Percentiles rank a stretch among this genome's conserved stretches.
These are phyloP conservation scores for Sclerotiophoma versabilis DNA, from an alignment of 2,329 filamentous ascomycete genomes.

Conservation along the genomic window DNA sequence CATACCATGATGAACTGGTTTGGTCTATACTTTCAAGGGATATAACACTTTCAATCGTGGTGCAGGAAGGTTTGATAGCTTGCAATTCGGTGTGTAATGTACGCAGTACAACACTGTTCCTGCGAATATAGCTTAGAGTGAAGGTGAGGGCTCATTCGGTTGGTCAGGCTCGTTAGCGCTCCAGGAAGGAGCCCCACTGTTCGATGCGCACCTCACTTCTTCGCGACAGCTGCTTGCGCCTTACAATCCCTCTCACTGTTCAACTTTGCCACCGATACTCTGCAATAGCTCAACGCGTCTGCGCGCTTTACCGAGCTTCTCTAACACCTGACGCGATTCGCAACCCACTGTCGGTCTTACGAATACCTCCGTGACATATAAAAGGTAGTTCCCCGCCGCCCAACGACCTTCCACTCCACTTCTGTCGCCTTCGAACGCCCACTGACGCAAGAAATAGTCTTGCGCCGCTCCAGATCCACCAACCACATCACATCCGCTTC, in stretches of 20 bases:
- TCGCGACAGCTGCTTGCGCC: slow-evolving; percentile 31
- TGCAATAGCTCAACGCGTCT: slow-evolving; percentile 26
- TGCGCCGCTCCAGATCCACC: slow-evolving; percentile 11
- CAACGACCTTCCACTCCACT: slow-evolving; percentile 33
- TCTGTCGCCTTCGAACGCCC: slow-evolving; percentile 18
- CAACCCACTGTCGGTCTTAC: slow-evolving; percentile 22
- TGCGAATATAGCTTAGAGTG: slow-evolving; percentile 3
- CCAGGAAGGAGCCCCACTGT: slow-evolving; percentile 38
- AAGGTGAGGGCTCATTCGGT: slow-evolving; percentile 14
- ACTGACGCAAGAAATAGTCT: slow-evolving; percentile 26
- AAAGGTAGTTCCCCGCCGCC: slow-evolving; percentile 30
- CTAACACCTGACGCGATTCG: slow-evolving; percentile 21
- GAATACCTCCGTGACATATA: slow-evolving; percentile 29
- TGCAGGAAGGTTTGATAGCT: background rate
- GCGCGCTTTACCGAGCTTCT: slow-evolving; percentile 12
- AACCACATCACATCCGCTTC: slow-evolving; percentile 2
- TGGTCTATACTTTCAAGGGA: background rate
- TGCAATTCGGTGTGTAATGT: background rate
- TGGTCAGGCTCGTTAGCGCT: slow-evolving; percentile 29
- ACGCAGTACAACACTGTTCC: background rate
- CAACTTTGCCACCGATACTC: slow-evolving; percentile 35
- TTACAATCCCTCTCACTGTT: slow-evolving; percentile 27
- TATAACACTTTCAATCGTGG: background rate
- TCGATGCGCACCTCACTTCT: slow-evolving; percentile 28
- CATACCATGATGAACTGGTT: slow-evolving; percentile 33